Base-by-base conservation (phyloP, 345 rosid genomes). In the Salix arbutifolia region DNA sequence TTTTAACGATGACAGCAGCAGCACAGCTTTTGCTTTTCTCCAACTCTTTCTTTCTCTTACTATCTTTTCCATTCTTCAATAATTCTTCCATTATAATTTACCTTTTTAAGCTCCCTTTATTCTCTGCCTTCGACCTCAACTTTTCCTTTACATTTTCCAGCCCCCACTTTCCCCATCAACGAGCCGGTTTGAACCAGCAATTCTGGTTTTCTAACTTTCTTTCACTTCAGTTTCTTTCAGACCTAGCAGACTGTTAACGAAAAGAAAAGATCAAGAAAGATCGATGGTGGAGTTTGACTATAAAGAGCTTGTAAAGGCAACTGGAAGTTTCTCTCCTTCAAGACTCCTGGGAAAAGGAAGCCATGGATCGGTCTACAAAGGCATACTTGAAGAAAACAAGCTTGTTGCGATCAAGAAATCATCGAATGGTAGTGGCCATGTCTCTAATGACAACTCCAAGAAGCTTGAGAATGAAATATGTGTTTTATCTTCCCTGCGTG, bases 301-400 rank as follows among this genome's bases (percentile, higher is more conserved):
- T 76, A 77, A 89, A 65, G 82, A 90, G 61, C 84, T 91, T 30
- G 88, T 84, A 5, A 77, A 74, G 75, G 90, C 91, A 52, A 88
- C 95, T 0, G 76, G 83, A 44, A 72, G 76, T 31, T 93, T 93
- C 88, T 90, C 90, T 61, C 84, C 85, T 0, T 84, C 90, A 0
- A 83, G 68, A 1, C 88, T 93, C 69, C 64, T 93, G 6, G 97
- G 97, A 11, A 91, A 83, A 87, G 96, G 97, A 40, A 93, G 97
- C 82, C 97, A 93, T 61, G 96, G 96, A 31, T 84, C 86, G 2
- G 84, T 93, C 26, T 90, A 86, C 56, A 76, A 79, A 80, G 94
- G 78, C 2, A 38, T 70, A 64, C 84, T 90, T 60, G 61, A 69
- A 7, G 53, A 76, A 17, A 69, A 84, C 21, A n/a, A 44, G 33